Base-by-base conservation (phyloP, 2,329 filamentous ascomycete species). In the Aureobasidium melanogenum region DNA sequence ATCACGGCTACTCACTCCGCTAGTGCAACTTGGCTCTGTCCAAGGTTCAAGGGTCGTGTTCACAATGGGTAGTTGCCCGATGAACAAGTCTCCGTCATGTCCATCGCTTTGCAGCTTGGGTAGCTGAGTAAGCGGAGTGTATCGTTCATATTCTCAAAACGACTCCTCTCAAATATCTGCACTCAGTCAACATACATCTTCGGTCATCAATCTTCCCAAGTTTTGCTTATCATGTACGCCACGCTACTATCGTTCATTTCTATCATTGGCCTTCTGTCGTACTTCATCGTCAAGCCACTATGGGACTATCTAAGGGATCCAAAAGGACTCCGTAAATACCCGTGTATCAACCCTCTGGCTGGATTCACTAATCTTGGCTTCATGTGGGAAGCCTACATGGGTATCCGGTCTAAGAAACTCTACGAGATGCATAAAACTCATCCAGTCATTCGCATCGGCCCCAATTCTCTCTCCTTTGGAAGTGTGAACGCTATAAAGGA, bases 271-370 rank as follows among this genome's bases (percentile, higher is more conserved):
- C 14, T 46, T 9, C 12, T 46, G 7, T 46, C 43, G 3, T 46
- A 46, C 5, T 52, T 36, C 2, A 52, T 34, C 28, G 17, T 52
- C 30, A 46, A 8, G 24, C 43, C 43, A 46, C 22, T 46, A 28
- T 46, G 43, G 43, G 55, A 36, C 4, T 80, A 80, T 65, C 72
- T 78, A 62, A 68, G 69, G n/a, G 78, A 80, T 63, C 67, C 71
- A 0, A 79, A 79, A 73, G 77, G 77, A 10, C 73, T 82, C 1
- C 74, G 80, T 6, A 75, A 73, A 66, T 81, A 78, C 51, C 77
- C 77, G 6, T 76, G 74, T 63, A 69, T 80, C 56, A 71, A 71
- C 19, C 64, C 70, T 4, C 71, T 80, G 14, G 75, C 78, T 0
- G 78, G 77, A 14, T 71, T 80, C 32, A 76, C 75, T 5, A 74